phyloP scores from a whole-genome alignment of 257 asterid genomes.

The Ligustrum vulgare region DNA sequence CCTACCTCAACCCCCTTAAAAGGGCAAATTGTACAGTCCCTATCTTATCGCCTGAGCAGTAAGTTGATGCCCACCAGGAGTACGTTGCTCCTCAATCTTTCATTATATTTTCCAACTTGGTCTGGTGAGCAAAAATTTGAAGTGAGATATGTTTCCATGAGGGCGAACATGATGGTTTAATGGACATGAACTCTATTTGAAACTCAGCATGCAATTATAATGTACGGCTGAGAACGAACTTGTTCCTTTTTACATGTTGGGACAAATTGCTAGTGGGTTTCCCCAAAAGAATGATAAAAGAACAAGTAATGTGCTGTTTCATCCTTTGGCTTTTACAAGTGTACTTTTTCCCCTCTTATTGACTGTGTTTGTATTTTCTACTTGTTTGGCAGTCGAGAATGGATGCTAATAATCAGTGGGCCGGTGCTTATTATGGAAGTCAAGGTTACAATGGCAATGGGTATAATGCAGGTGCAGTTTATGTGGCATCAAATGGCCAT shows the following conservation, averaged over 20 bases:
- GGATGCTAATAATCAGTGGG: conserved; percentile 51
- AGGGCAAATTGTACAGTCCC: not conserved
- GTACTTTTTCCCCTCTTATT: not conserved
- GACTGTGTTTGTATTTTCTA: not conserved
- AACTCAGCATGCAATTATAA: not conserved
- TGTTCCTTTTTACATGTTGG: not conserved
- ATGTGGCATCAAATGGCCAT: conserved; percentile 54
- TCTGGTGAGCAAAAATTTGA: not conserved
- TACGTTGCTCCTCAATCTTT: not conserved
- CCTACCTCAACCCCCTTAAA: not conserved
- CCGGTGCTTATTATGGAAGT: conserved; percentile 49
- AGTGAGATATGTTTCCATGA: not conserved
- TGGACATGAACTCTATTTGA: not conserved
- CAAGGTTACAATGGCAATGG: conserved; percentile 65
- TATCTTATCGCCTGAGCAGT: not conserved
- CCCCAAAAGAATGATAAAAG: not conserved
- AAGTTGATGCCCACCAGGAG: not conserved
- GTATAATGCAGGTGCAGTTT: conserved; percentile 27
- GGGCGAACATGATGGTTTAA: not conserved
- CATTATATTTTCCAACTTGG: not conserved
- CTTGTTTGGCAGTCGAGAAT: conserved; percentile 41
- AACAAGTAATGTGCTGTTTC: not conserved
- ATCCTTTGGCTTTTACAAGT: not conserved
- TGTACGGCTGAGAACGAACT: not conserved
- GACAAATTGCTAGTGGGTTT: not conserved